Base-by-base conservation (phyloP, 495 filamentous ascomycete species). In the Bacidia gigantensis region DNA sequence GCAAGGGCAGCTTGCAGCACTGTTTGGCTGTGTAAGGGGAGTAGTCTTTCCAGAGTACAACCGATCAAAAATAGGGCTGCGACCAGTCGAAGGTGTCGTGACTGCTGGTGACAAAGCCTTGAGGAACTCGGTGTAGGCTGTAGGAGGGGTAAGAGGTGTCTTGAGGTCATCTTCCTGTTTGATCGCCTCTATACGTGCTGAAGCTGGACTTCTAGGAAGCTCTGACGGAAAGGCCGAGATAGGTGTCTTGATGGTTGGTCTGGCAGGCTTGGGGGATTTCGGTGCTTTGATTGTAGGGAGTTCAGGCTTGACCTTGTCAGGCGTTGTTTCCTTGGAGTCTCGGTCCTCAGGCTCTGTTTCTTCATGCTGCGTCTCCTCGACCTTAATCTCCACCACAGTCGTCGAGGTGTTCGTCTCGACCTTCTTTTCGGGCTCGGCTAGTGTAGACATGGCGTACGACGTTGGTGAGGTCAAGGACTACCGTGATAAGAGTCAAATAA, bases 91-190 rank as follows among this genome's bases (percentile, higher is more conserved):
- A 0, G 73, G 71, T 47, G 65, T 72, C 10, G 65, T 64, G 55
- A 83, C 69, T 22, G 81, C 72, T 1, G 86, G 86, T 11, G 84
- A 86, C 38, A 88, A 69, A 5, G 80, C 79, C 60, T 86, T 86
- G 50, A 97, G 79, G 62, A 96, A 97, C 58, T 97, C 86, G 40
- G 87, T 84, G 62, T 97, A 97, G 50, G 90, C 88, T 3, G 75
- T 71, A 2, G 90, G 90, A 24, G 90, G 89, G n/a, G 84, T 92
- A 68, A 97, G 93, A 45, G 89, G 90, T 2, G 89, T 95, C 60
- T 80, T 80, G 1, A 62, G 42, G 29, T 71, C 64, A 24, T 69
- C 58, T 55, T 81, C 74, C 48, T 70, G 66, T 53, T 76, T 77
- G 56, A 78, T 59, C 10, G 53, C 43, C 42, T 62, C 72, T 60